Base-by-base conservation (phyloP, 352 stramenopile species). In the Pythium monospermum region DNA sequence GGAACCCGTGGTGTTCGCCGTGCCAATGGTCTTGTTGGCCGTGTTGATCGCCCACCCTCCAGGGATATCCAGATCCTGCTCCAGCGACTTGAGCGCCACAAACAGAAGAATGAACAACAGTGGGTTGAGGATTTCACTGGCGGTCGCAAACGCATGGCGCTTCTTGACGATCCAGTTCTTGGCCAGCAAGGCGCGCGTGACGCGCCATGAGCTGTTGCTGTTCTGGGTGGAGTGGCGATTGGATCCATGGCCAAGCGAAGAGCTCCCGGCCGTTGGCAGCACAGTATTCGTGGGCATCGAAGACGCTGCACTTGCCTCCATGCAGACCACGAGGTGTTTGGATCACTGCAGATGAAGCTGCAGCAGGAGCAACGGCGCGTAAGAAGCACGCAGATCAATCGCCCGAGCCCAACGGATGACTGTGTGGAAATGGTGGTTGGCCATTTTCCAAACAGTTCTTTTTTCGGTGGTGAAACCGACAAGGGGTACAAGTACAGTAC, bases 111-210 rank as follows among this genome's bases (percentile, higher is more conserved):
- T 86, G 54, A 78, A 90, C 0, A 87, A 43, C 49, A 89, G 46
- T 13, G 81, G 80, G 22, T 85, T 78, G 15, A 85, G 53, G 19
- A 94, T 32, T 44, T 94, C 76, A 27, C 68, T 83, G 40, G 73
- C 55, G 6, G 73, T 85, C 8, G 77, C 76, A 27, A 88, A 65
- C 26, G 67, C 63, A 45, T 87, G 75, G 13, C 83, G 72, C 40
- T 64, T 64, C 64, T 91, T 91, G 47, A 91, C 61, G 45, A 75
- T 60, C 66, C 68, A 86, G 64, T 94, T 91, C 66, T 91, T 94
- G 15, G 27, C 16, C 36, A 91, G 65, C 19, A 94, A 61, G 19
- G 79, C 72, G 22, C 59, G 53, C 26, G 37, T 36, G 28, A 58
- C 53, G 22, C 31, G 38, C n/a, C n/a, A n/a, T n/a, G n/a, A n/a